Evolutionary conservation across 495 filamentous ascomycete genomes (phyloP).

Genomic region (Neurospora discreta): DNA sequence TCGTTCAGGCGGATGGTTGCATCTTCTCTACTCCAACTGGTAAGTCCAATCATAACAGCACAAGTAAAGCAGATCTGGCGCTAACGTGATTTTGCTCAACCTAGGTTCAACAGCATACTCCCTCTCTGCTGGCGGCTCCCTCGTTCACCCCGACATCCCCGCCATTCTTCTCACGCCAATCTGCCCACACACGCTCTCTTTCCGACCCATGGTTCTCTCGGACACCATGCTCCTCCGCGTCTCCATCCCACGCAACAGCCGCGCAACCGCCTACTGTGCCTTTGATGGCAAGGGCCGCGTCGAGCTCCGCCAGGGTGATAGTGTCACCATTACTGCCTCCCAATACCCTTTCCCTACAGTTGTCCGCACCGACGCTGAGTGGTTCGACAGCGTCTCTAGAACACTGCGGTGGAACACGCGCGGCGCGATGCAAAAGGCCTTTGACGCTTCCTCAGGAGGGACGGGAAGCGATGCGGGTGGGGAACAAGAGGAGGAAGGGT

Average conservation of each 20-base stretch:
- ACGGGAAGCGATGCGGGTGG: slow-evolving; percentile 21
- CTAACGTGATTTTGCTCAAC: background rate
- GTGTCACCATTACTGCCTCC: slow-evolving; percentile 85
- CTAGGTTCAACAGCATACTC: slow-evolving; percentile 86
- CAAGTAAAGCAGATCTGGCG: background rate
- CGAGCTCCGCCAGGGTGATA: slow-evolving; percentile 83
- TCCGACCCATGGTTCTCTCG: slow-evolving; percentile 97
- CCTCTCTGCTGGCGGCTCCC: slow-evolving; percentile 85
- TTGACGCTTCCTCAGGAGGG: slow-evolving; percentile 34
- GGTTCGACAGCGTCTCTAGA: slow-evolving; percentile 87
- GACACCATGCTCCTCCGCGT: slow-evolving; percentile 86
- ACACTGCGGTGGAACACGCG: slow-evolving; percentile 90
- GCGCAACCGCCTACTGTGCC: slow-evolving; percentile 86
- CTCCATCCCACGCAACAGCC: slow-evolving; percentile 69
- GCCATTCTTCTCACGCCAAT: slow-evolving; percentile 96
- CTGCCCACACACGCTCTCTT: slow-evolving; percentile 91
- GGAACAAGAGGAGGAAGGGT: slow-evolving; percentile 45
- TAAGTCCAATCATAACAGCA: slow-evolving; percentile 19
- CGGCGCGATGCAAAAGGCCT: slow-evolving; percentile 75
- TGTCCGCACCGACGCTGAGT: slow-evolving; percentile 66
- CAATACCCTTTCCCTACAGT: slow-evolving; percentile 96
- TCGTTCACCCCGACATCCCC: slow-evolving; percentile 94
- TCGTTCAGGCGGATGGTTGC: slow-evolving; percentile 91
- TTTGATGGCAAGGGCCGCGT: slow-evolving; percentile 95
- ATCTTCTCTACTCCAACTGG: slow-evolving; percentile 95